phyloP scores from a whole-genome alignment of 129 eudicot species.

The Helianthus tuberosus region DNA sequence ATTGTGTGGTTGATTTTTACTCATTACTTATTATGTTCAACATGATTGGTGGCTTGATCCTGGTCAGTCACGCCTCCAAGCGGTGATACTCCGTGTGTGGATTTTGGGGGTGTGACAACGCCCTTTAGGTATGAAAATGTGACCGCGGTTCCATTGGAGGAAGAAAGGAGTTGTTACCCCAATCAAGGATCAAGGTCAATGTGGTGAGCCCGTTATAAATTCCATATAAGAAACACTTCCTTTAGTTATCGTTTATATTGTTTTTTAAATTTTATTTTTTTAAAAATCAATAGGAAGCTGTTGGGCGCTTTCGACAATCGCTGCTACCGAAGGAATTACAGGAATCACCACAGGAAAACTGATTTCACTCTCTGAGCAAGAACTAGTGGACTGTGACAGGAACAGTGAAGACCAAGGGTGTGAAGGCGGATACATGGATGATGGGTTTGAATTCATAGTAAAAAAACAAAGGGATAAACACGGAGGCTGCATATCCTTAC shows the following conservation, averaged over 20 bases:
- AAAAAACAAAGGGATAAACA: conserved; percentile 45
- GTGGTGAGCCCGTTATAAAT: conserved; percentile 24
- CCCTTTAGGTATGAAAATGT: conserved; percentile 50
- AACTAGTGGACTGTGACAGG: conserved; percentile 50
- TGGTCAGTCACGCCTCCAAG: too few species aligned
- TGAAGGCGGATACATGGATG: conserved; percentile 49
- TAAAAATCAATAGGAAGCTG: conserved; percentile 34
- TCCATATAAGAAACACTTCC: neutral
- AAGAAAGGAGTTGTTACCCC: conserved; percentile 52
- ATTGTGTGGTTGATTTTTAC: too few species aligned
- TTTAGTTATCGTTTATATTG: too few species aligned
- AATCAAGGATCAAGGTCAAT: conserved; percentile 49
- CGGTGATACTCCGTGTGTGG: too few species aligned
- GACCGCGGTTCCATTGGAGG: conserved; percentile 50
- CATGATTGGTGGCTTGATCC: too few species aligned
- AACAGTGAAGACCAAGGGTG: conserved; percentile 41
- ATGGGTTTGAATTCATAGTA: conserved; percentile 37
- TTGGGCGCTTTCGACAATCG: conserved; percentile 60
- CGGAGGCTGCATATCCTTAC: conserved; percentile 51
- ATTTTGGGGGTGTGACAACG: too few species aligned
- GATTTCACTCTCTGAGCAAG: conserved; percentile 57
- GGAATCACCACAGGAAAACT: conserved; percentile 46
- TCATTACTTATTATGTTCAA: too few species aligned
- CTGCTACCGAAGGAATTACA: conserved; percentile 54
- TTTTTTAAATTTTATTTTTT: neutral